phyloP scores from a whole-genome alignment of 345 rosid genomes.

The Lagerstroemia speciosa region DNA sequence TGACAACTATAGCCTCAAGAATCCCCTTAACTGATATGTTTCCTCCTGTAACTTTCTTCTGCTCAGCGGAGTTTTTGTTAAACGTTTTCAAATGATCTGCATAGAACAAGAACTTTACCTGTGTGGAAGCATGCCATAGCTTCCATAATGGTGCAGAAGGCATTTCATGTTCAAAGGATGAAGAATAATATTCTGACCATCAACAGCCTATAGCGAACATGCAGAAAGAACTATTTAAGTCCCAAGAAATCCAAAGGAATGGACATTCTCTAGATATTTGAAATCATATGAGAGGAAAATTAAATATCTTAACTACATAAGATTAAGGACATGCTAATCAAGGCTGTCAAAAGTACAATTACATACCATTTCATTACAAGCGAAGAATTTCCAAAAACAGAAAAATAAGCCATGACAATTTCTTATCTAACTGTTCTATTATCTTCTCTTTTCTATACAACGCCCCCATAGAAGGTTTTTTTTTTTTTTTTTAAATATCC shows the following conservation, averaged over 20 bases:
- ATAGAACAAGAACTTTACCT: slow-evolving; percentile 24
- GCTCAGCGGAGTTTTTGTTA: too few species aligned
- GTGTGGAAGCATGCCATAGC: slow-evolving; percentile 62
- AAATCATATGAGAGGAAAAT: neutral
- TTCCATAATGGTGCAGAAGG: slow-evolving; percentile 82
- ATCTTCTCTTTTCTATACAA: neutral
- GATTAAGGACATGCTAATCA: neutral
- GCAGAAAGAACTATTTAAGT: slow-evolving; percentile 5
- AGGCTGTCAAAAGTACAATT: neutral
- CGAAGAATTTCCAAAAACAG: neutral
- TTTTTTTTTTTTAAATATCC: too few species aligned
- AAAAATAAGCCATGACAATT: neutral
- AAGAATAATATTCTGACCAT: slow-evolving; percentile 88
- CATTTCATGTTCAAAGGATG: slow-evolving; percentile 81
- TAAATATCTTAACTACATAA: too few species aligned
- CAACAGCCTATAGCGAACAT: slow-evolving; percentile 58
- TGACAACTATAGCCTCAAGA: too few species aligned
- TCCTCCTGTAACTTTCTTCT: too few species aligned
- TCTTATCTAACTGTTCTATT: neutral
- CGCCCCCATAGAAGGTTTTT: too few species aligned
- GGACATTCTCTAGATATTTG: neutral
- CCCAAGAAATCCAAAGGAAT: neutral
- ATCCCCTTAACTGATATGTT: too few species aligned
- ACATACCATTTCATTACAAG: neutral
- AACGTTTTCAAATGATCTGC: slow-evolving; percentile 3